Base-by-base conservation (phyloP, 495 filamentous ascomycete genomes). In the Corynascus novoguineensis region DNA sequence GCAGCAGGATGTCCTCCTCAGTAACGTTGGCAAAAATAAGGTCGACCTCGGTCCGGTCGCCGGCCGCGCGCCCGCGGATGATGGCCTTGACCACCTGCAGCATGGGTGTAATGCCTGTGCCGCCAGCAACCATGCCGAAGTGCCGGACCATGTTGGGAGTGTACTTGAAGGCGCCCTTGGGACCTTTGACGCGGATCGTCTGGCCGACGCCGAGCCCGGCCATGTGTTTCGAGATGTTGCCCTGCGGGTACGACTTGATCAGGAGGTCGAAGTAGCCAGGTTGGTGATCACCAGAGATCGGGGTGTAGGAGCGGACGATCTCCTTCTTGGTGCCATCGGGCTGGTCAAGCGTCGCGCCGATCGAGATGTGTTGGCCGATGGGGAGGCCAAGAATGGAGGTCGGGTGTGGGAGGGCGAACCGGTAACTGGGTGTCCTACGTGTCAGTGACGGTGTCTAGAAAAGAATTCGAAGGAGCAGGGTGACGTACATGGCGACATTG, bases 51-150 rank as follows among this genome's bases (percentile, higher is more conserved):
- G 93, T 97, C 59, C 74, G 83, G 71, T 98, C 91, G 50, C 83
- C 88, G 10, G 86, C 78, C 40, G 86, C 77, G 66, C 91, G 81
- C 57, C 89, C 89, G 64, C 91, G 81, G 60, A 95, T 81, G 58
- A 98, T 90, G 40, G 93, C 93, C 62, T 88, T 83, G 63, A 96
- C 84, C 58, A 98, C 83, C 78, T 98, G 92, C 58, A 96, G 79
- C 92, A 98, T 98, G 37, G 92, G 92, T 25, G 92, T 98, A 73
- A 98, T 97, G 64, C 93, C 93, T 14, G 93, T 97, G 50, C 93
- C 93, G 70, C 93, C 93, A 56, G 93, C 90, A 66, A 98, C 89
- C 93, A 98, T 98, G 63, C 93, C 93, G 53, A 98, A 92, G 68
- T 86, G 86, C 47, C 89, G 82, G 55, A 91, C 88, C 85, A 98